Evolutionary conservation across 2,329 filamentous ascomycete genomes (phyloP), one percentile per base, ranked within the genome.

Genomic region (Elsinoe fawcettii): DNA sequence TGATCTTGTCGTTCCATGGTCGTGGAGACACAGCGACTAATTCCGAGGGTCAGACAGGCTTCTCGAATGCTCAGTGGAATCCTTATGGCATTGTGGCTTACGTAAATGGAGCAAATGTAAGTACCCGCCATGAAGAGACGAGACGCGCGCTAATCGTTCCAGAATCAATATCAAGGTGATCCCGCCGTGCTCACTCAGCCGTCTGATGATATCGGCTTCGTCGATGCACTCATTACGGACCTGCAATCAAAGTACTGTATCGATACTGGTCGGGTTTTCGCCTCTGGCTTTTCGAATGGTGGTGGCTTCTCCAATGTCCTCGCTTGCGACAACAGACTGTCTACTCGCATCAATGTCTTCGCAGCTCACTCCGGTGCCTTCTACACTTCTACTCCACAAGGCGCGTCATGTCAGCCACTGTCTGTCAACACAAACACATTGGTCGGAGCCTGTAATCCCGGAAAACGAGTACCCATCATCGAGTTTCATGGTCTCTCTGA

Each of bases 1-100:
- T 80, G 25, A 75, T 78, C 34, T 66, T 80, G 32, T 77, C 77
- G 5, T 79, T 73, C 61, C 76, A 79, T 58, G 77, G 76, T 3
- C 69, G 72, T 4, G 63, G 61, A 16, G 69, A 72, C 51, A 66
- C 67, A 27, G 69, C 70, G 37, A 61, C 65, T 37, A 66, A 69
- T 7, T 70, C 77, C 60, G 71, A 75, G 60, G 58, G 64, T 2
- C 68, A 78, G 2, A 74, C 75, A 6, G 70, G 73, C 46, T 77
- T 79, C 63, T 74, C 73, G 30, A 74, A 76, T 51, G 64, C 71
- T 12, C 63, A 65, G 1, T 74, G 74, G 62, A 77, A 77, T 27
- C 71, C 71, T 3, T 60, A 76, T 37, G 71, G 70, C 1, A 73
- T 78, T 46, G 67, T 70, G 3, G 69, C 76, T 1, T 79, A 77